Evolutionary conservation across 441 rosid species (phyloP), one percentile per base, ranked within the genome.

Genomic region (Viola pubescens): DNA sequence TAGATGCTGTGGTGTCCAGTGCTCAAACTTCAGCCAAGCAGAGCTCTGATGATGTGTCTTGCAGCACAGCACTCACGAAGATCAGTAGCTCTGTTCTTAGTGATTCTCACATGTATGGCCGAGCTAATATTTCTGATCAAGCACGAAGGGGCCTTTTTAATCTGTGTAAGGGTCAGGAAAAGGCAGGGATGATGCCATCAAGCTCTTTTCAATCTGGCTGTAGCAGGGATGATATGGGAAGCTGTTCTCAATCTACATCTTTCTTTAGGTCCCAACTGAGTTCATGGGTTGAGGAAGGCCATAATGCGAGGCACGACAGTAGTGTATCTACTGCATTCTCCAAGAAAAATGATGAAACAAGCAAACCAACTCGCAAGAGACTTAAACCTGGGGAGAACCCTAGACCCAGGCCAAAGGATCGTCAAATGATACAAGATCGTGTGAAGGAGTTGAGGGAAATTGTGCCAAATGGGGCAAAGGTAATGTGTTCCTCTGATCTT

Each of bases 361-460:
- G 73, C 37, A 89, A 89, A 75, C 80, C 91, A 9, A 86, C 76
- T 71, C 87, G 94, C 48, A 94, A 89, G 66, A 82, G 96, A 66
- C 81, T 85, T 66, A 94, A 86, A 75, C 88, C 89, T 39, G 98
- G 98, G 64, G 97, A 94, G 81, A 94, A 80, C 48, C 89, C 97
- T 52, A 79, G 95, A 68, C 96, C 97, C 19, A 84, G 97, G 82
- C 98, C 98, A 14, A 94, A 88, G 77, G 98, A 94, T 77, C 96
- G 97, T 8, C 98, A 89, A 64, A 84, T 89, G 96, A 89, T 94
- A 63, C 98, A 94, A 81, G 98, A 94, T 77, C 89, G 97, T 52
- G 89, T 94, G 48, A 94, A 94, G 73, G 98, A 94, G 81, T 66
- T 89, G 80, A 85, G 97, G 34, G 98, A 94, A 77, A 86, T 94